Percentiles rank a stretch among this genome's conserved stretches.
These are phyloP conservation scores for Aspergillus persii DNA, from an alignment of 2,329 filamentous ascomycete genomes.

Conservation along the genomic window DNA sequence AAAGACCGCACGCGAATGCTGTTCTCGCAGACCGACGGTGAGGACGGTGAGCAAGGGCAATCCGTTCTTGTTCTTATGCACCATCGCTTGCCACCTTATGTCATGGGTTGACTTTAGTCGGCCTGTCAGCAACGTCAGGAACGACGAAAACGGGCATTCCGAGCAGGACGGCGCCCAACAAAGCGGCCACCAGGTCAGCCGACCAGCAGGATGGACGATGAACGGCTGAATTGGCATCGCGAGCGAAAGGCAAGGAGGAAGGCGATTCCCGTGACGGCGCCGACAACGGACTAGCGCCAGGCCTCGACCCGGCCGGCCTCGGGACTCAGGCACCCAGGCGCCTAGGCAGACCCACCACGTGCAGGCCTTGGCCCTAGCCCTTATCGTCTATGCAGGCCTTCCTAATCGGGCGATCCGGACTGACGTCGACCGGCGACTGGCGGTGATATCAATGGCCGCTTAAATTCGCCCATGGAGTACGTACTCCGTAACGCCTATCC, in stretches of 20 bases:
- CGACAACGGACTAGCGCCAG: slow-evolving; percentile 1
- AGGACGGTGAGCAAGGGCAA: neutral
- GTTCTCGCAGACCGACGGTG: neutral
- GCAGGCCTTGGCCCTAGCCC: slow-evolving; percentile 19
- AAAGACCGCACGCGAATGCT: neutral
- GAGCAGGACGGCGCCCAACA: neutral
- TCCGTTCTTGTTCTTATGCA: too few species aligned
- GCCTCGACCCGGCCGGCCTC: neutral
- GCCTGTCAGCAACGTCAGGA: neutral
- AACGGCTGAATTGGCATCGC: slow-evolving; percentile 1
- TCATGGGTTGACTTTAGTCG: neutral
- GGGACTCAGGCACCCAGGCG: slow-evolving; percentile 14
- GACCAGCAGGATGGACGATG: slow-evolving; percentile 10
- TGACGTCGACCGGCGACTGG: slow-evolving; percentile 21
- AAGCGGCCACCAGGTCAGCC: slow-evolving; percentile 9
- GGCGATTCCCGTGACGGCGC: slow-evolving; percentile 11
- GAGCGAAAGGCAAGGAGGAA: neutral
- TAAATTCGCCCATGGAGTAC: slow-evolving; percentile 4
- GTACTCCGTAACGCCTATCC: slow-evolving; percentile 1
- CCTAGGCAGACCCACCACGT: slow-evolving; percentile 12
- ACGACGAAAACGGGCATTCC: slow-evolving; percentile 15
- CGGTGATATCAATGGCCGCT: slow-evolving; percentile 17
- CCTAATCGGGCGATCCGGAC: slow-evolving; percentile 21
- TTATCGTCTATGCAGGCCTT: slow-evolving; percentile 17
- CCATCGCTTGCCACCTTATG: neutral